Base-by-base conservation (phyloP, 768 basidiomycete genomes). In the Tephrocybe sp. region DNA sequence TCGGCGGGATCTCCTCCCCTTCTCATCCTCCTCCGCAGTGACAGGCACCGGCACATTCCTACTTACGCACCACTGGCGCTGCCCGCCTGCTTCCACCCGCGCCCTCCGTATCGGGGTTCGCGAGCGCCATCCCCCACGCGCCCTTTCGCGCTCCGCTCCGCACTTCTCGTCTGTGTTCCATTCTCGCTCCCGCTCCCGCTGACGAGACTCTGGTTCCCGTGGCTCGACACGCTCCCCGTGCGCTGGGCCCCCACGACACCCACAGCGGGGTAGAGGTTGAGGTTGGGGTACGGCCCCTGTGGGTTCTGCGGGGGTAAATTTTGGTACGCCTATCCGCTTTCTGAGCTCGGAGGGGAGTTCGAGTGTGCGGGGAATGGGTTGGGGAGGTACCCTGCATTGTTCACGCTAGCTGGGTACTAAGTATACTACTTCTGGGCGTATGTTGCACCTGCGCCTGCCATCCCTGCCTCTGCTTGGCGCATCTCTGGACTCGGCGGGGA, bases 1-100 rank as follows among this genome's bases (percentile, higher is more conserved):
- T 63, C 26, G 63, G 66, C 43, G 66, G 66, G 30, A 65, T 67
- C 60, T 64, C 57, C 36, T 41, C 40, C 49, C 41, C 28, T 54
- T 54, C 49, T 55, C 50, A 37, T 51, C 61, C 41, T 49, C 58
- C 30, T 42, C 53, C 47, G 28, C 55, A 38, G 45, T 44, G 4
- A 15, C 39, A 2, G n/a, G n/a, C n/a, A n/a, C n/a, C n/a, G n/a
- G n/a, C n/a, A n/a, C n/a, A n/a, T n/a, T n/a, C 65, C 41, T 64
- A 65, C 47, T 55, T 55, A 42, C 66, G 67, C 42, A 66, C 64
- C 26, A 64, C 50, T 39, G 50, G 34, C 54, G 18, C 40, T 28
- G 16, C 35, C n/a, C n/a, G n/a, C 19, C 45, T 24, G 13, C 25
- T 22, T 36, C 5, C 16, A 9, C 55, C 49, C 41, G 40, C 38